A percentile compares a stretch with the other conserved stretches of the same genome.
Evolutionary conservation across 2,329 filamentous ascomycete genomes (phyloP).

Genomic region (Myriangium duriaei): DNA sequence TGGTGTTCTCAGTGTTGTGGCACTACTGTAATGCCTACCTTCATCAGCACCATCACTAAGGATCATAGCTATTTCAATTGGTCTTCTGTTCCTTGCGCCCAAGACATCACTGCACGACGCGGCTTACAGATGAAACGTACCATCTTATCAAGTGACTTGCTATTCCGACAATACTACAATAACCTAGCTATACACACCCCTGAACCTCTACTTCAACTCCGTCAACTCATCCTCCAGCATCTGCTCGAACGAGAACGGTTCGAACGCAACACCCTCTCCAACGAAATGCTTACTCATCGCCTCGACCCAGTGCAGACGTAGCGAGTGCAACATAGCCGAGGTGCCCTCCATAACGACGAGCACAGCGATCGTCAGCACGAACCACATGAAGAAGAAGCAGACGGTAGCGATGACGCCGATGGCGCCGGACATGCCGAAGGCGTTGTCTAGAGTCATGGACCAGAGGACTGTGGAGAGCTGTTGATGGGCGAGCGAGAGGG

Average conservation of each 20-base stretch:
- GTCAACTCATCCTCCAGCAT: conserved; percentile 65
- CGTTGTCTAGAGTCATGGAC: conserved; percentile 82
- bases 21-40: no score
- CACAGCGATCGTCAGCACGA: conserved; percentile 66
- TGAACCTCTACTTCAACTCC: conserved; percentile 30
- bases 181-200: no score
- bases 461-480: conserved; percentile 93
- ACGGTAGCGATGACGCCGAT: conserved; percentile 70
- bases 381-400: conserved; percentile 77
- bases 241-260: conserved; percentile 76
- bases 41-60: no score
- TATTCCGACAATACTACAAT: no score
- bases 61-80: no score
- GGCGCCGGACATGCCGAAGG: conserved; percentile 54
- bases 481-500: conserved; percentile 90
- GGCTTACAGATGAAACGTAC: no score
- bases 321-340: conserved; percentile 84
- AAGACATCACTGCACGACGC: no score
- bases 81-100: no score
- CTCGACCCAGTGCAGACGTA: conserved; percentile 91
- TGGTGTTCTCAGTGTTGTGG: no score
- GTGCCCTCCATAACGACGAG: conserved; percentile 93
- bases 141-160: no score
- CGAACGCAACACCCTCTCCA: conserved; percentile 69
- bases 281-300: conserved; percentile 97